Conservation (phyloP, 192 early-diverging fungal species). For the Backusella circina region DNA sequence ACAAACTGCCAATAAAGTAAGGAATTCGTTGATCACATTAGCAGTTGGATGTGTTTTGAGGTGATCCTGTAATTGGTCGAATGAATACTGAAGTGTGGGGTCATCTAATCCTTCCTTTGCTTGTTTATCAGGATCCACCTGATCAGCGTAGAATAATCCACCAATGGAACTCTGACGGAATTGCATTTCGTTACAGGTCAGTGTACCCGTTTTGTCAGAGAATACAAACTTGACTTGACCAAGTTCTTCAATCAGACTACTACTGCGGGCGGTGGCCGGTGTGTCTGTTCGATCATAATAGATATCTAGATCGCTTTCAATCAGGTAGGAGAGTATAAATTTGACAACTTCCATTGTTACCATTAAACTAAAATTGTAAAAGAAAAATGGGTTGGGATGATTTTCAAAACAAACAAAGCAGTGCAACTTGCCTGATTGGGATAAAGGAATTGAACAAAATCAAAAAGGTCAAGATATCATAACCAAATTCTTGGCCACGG, state of each 20-base stretch:
- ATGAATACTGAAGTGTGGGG: slow-evolving; percentile 61
- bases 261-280: slow-evolving; percentile 87
- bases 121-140: slow-evolving; percentile 86
- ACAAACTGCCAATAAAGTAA: slow-evolving; percentile 88
- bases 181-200: slow-evolving; percentile 88
- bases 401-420: not conserved
- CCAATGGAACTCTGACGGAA: slow-evolving; percentile 87
- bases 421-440: slow-evolving; percentile 68
- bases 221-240: slow-evolving; percentile 95
- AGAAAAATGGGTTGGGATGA: not conserved
- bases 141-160: slow-evolving; percentile 85
- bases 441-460: slow-evolving; percentile 99
- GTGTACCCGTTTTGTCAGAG: slow-evolving; percentile 92
- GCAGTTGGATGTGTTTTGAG: slow-evolving; percentile 58
- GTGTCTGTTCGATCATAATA: slow-evolving; percentile 93
- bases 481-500: slow-evolving; percentile 60
- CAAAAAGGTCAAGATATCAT: slow-evolving; percentile 92
- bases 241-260: slow-evolving; percentile 92
- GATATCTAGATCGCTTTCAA: slow-evolving; percentile 92
- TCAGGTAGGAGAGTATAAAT: slow-evolving; percentile 83
- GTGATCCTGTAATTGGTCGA: slow-evolving; percentile 59
- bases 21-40: slow-evolving; percentile 81
- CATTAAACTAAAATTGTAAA: slow-evolving; percentile 79
- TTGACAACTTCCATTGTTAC: slow-evolving; percentile 99
- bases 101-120: slow-evolving; percentile 65